phyloP scores from a whole-genome alignment of 1,284 basidiomycete species.

The Boletus mariae region DNA sequence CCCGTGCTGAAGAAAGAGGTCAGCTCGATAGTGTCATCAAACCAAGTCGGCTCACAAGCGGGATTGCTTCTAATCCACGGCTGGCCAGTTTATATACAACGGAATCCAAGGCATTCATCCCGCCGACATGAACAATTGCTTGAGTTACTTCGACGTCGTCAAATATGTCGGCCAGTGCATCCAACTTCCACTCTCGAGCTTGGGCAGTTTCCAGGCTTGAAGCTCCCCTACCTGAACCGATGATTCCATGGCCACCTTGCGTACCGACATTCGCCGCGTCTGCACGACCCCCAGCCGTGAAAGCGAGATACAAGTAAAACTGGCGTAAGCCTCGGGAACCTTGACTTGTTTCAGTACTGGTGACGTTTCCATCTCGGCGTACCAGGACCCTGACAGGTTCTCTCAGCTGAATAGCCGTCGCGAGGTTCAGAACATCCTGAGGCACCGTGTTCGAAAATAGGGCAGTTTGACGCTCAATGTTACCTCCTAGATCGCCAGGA shows the following conservation, averaged over 20 bases:
- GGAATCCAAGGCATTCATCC: constrained; percentile 78
- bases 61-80: constrained; percentile 78
- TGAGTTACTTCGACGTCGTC: constrained; percentile 85
- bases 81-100: constrained; percentile 88
- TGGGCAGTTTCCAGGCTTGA: constrained; percentile 81
- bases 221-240: constrained; percentile 80
- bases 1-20: constrained; percentile 53
- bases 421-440: constrained; percentile 89
- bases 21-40: constrained; percentile 1
- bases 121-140: constrained; percentile 88
- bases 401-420: constrained; percentile 81
- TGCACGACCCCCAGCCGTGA: constrained; percentile 77
- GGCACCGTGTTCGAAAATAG: constrained; percentile 95
- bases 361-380: constrained; percentile 87
- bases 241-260: constrained; percentile 76
- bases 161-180: constrained; percentile 89
- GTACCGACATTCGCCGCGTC: constrained; percentile 50
- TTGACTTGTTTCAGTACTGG: constrained; percentile 65
- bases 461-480: constrained; percentile 88
- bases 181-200: constrained; percentile 95
- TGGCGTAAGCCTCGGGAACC: constrained; percentile 84
- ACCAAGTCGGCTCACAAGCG: constrained; percentile 22
- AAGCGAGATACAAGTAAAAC: constrained; percentile 89
- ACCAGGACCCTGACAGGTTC: constrained; percentile 96
- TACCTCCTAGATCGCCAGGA: constrained; percentile 32